These are phyloP conservation scores for Penicillium parvum DNA, from an alignment of 495 filamentous ascomycete genomes.

Conservation along the genomic window DNA sequence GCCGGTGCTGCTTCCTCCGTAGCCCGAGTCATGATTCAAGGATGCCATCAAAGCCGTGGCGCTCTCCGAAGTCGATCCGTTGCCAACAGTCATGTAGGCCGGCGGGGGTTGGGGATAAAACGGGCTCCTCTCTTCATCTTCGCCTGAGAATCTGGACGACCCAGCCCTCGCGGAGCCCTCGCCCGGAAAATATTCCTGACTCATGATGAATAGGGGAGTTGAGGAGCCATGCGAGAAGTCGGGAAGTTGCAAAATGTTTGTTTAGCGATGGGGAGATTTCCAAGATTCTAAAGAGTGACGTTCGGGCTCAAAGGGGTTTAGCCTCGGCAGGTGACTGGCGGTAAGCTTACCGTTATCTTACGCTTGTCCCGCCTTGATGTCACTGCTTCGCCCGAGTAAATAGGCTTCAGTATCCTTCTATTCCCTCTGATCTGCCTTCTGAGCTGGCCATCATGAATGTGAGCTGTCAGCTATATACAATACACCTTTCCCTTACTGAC, in stretches of 20 bases:
- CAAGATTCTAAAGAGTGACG: slow-evolving; percentile 18
- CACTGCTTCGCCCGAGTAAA: slow-evolving; percentile 15
- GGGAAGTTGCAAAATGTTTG: too few species aligned
- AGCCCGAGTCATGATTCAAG: slow-evolving; percentile 84
- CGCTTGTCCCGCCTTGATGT: slow-evolving; percentile 25
- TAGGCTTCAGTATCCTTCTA: slow-evolving; percentile 1
- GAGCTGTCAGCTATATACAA: slow-evolving; percentile 16
- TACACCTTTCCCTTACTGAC: slow-evolving; percentile 2
- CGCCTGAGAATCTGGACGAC: slow-evolving; percentile 32
- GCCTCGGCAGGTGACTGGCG: slow-evolving; percentile 24
- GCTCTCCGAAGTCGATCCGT: slow-evolving; percentile 72
- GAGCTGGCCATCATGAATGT: slow-evolving; percentile 59
- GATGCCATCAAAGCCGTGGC: slow-evolving; percentile 62
- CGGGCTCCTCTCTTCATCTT: slow-evolving; percentile 29
- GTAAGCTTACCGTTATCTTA: slow-evolving; percentile 14
- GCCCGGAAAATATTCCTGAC: slow-evolving; percentile 61
- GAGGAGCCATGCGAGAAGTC: slow-evolving; percentile 17
- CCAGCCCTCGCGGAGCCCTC: slow-evolving; percentile 40
- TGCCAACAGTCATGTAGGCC: slow-evolving; percentile 83
- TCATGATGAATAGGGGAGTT: slow-evolving; percentile 51
- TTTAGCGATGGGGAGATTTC: slow-evolving; percentile 22
- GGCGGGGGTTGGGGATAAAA: slow-evolving; percentile 43
- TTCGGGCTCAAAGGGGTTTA: slow-evolving; percentile 21
- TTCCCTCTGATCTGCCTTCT: background rate
- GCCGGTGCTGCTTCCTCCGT: slow-evolving; percentile 68